Evolutionary conservation across 768 basidiomycete genomes (phyloP), one percentile per base, ranked within the genome.

Genomic region (Amanita phalloides): DNA sequence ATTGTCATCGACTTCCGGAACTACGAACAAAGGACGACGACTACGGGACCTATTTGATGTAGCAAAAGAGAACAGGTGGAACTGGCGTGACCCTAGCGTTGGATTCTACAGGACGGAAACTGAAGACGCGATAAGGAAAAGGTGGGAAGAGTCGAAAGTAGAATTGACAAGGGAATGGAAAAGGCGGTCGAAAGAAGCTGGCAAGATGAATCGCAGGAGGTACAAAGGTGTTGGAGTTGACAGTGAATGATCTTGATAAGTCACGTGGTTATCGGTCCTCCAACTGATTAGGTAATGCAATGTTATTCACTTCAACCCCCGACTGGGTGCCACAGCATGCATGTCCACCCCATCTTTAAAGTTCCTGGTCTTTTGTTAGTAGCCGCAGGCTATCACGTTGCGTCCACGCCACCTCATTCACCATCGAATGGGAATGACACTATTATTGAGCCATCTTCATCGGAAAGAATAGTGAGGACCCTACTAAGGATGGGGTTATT

Each of bases 151-250:
- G n/a, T 67, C 71, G 43, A 84, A 82, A 59, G 73, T 71, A 0
- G 77, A 80, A 49, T 64, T 90, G 63, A 90, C 89, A 49, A 71
- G 66, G 54, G 84, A 79, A 45, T 90, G 89, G 88, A 89, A 87
- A 68, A 78, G 78, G 60, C 66, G 85, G 44, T 81, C 79, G 66
- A 76, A 82, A 53, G 89, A 90, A 60, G 89, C 86, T 11, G 75
- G 78, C 44, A 88, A 88, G 66, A 70, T 77, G 23, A 74, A 72
- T 56, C 67, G 76, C 56, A 68, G 82, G 54, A 74, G 77, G 57
- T 74, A 68, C 21, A 76, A 72, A 4, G 74, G 68, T 9, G 71
- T 58, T 1, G 69, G 60, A 10, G 68, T 58, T 5, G 68, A 63
- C 45, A 58, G 41, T 21, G 61, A 59, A 28, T 50, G 13, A 6